phyloP scores from a whole-genome alignment of 345 rosid genomes.

The Reutealis trisperma region DNA sequence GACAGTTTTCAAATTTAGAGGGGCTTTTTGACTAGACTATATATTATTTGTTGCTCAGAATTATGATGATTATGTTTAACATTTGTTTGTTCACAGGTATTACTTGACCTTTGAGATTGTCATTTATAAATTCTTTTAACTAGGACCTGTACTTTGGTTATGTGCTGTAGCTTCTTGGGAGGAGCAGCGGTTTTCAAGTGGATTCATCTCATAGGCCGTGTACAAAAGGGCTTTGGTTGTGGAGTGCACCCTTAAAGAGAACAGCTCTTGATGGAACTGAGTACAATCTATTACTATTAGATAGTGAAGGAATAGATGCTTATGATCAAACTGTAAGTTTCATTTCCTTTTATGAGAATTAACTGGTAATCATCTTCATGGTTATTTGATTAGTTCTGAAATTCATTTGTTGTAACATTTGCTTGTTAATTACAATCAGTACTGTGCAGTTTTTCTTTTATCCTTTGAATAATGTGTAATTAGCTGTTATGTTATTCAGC shows the following conservation, averaged over 20 bases:
- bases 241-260: constrained; percentile 94
- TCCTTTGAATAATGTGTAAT: background rate
- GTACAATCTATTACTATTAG: constrained; percentile 84
- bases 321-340: constrained; percentile 90
- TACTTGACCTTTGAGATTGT: background rate
- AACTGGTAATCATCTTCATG: background rate
- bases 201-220: constrained; percentile 96
- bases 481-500: background rate
- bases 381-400: background rate
- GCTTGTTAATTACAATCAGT: background rate
- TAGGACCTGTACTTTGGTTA: constrained; percentile 3
- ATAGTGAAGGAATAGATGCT: constrained; percentile 97
- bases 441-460: background rate
- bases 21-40: background rate
- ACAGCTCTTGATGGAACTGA: constrained; percentile 92
- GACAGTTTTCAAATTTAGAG: background rate
- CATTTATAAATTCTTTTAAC: background rate
- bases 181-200: constrained; percentile 97
- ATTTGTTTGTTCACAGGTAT: background rate
- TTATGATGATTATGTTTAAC: background rate
- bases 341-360: background rate
- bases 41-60: background rate
- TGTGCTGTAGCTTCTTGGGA: constrained; percentile 81
- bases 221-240: constrained; percentile 98
- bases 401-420: background rate